These are phyloP conservation scores for Sherardia arvensis DNA, from an alignment of 257 asterid genomes.

Conservation along the genomic window DNA sequence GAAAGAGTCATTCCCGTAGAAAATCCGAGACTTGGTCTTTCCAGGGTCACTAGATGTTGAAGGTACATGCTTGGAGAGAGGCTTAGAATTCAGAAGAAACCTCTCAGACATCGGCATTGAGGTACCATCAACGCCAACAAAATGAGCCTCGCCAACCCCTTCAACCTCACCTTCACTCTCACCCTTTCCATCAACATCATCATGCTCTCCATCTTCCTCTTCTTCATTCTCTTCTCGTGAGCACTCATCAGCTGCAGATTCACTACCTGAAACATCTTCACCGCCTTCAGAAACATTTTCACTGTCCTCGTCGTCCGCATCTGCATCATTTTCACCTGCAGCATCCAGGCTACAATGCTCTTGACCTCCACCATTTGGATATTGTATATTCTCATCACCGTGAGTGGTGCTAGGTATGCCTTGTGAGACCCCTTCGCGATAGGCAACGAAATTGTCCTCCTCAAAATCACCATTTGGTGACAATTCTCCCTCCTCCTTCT, in stretches of 20 bases:
- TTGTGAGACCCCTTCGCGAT: slow-evolving; percentile 35
- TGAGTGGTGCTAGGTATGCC: slow-evolving; percentile 30
- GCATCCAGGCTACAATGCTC: slow-evolving; percentile 43
- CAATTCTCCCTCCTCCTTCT: slow-evolving; percentile 93
- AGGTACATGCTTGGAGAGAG: slow-evolving; percentile 63
- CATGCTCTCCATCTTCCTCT: slow-evolving; percentile 72
- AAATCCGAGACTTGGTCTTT: slow-evolving; percentile 36
- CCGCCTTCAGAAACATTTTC: slow-evolving; percentile 76
- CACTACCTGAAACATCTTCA: slow-evolving; percentile 88
- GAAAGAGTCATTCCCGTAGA: slow-evolving; percentile 85
- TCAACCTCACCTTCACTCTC: slow-evolving; percentile 98
- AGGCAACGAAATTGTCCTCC: slow-evolving; percentile 67
- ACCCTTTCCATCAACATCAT: slow-evolving; percentile 67
- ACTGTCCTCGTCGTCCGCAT: slow-evolving; percentile 82
- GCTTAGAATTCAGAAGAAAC: slow-evolving; percentile 53
- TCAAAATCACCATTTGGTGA: slow-evolving; percentile 78
- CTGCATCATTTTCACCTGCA: slow-evolving; percentile 67
- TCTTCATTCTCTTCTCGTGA: slow-evolving; percentile 78
- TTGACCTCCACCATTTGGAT: slow-evolving; percentile 36
- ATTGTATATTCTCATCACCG: slow-evolving; percentile 35
- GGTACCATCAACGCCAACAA: slow-evolving; percentile 48
- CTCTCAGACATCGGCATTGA: slow-evolving; percentile 52
- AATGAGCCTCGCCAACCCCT: slow-evolving; percentile 60
- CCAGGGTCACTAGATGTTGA: slow-evolving; percentile 25
- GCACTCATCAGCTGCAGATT: slow-evolving; percentile 85